Evolutionary conservation across 2,329 filamentous ascomycete species (phyloP).

Genomic region (Cordyceps cicadae): DNA sequence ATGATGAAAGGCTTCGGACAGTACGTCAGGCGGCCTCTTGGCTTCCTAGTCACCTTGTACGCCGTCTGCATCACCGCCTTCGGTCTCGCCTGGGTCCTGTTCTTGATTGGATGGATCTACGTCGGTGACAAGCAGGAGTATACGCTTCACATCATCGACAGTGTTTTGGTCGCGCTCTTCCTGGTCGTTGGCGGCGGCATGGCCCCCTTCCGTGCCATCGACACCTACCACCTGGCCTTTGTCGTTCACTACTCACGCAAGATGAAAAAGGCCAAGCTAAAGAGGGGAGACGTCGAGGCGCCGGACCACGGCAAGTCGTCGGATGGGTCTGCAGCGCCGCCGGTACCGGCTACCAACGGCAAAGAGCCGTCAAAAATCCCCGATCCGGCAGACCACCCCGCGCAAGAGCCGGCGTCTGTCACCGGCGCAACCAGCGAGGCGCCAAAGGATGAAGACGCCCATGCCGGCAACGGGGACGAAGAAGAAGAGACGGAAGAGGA

Average conservation of each 20-base stretch:
- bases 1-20: conserved; percentile 71
- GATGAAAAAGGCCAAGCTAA: conserved; percentile 40
- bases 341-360: neutral
- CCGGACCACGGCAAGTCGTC: conserved; percentile 14
- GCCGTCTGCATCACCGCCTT: conserved; percentile 76
- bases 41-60: conserved; percentile 77
- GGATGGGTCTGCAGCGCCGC: conserved; percentile 3
- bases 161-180: conserved; percentile 62
- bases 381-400: neutral
- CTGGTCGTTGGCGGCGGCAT: conserved; percentile 63
- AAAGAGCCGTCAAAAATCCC: neutral
- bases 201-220: conserved; percentile 66
- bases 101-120: conserved; percentile 84
- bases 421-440: neutral
- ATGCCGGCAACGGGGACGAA: conserved; percentile 21
- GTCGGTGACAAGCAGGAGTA: conserved; percentile 66
- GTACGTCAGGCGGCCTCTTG: conserved; percentile 68
- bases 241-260: conserved; percentile 57
- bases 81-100: conserved; percentile 82
- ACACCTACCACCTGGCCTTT: conserved; percentile 83
- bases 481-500: conserved; percentile 35
- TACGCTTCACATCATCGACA: conserved; percentile 61
- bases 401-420: neutral
- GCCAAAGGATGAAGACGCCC: neutral
- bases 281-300: conserved; percentile 26